Conservation (phyloP, 2,329 filamentous ascomycete genomes). For the Diplodia corticola region DNA sequence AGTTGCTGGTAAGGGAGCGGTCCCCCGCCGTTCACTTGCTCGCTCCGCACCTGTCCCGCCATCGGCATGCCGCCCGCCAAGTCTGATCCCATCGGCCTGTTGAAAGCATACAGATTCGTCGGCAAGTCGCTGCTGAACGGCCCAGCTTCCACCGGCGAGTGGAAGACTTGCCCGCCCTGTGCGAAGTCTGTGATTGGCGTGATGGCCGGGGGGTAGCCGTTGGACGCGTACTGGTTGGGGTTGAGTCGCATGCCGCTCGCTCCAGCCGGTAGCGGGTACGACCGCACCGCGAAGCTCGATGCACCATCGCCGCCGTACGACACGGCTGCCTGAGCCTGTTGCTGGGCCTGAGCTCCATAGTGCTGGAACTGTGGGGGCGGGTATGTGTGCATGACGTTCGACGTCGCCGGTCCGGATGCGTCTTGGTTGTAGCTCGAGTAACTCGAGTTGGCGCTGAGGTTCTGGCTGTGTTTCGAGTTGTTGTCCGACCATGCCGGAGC, state of each 20-base stretch:
- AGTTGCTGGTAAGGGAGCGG: conserved; percentile 33
- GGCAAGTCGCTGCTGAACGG: conserved; percentile 18
- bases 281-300: conserved; percentile 32
- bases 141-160: conserved; percentile 37
- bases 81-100: conserved; percentile 14
- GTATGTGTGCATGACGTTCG: conserved; percentile 40
- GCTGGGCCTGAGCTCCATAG: background rate
- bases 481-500: background rate
- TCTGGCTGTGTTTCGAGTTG: conserved; percentile 29
- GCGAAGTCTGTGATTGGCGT: conserved; percentile 28
- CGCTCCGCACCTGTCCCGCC: conserved; percentile 30
- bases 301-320: conserved; percentile 28
- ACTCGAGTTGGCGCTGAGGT: conserved; percentile 3
- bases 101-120: conserved; percentile 33
- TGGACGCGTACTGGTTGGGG: background rate
- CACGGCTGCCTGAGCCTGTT: conserved; percentile 2
- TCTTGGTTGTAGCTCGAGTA: conserved; percentile 9
- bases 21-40: conserved; percentile 22
- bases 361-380: conserved; percentile 36
- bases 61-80: background rate
- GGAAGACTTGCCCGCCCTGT: conserved; percentile 28
- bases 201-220: conserved; percentile 7
- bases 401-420: background rate
- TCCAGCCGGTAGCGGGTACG: conserved; percentile 38
- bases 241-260: conserved; percentile 30